These are phyloP conservation scores for Peronospora farinosa DNA, from an alignment of 352 stramenopile species.

Conservation along the genomic window DNA sequence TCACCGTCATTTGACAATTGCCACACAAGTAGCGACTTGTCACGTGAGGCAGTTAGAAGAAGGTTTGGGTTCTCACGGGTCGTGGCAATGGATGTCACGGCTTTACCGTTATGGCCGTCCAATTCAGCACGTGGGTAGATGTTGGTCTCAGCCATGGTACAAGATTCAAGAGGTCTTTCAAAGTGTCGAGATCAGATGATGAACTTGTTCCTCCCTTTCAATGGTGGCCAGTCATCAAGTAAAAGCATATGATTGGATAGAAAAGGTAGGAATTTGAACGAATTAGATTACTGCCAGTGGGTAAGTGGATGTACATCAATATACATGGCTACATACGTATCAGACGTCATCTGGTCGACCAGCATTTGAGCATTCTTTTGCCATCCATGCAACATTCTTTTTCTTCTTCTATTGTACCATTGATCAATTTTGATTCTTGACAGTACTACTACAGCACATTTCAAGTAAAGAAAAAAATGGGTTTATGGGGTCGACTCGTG, in stretches of 20 bases:
- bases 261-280: background rate
- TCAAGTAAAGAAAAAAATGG: background rate
- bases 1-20: constrained; percentile 92
- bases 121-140: constrained; percentile 87
- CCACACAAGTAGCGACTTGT: constrained; percentile 92
- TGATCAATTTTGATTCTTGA: background rate
- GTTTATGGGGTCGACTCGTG: background rate
- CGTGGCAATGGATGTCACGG: constrained; percentile 93
- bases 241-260: background rate
- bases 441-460: too few species aligned
- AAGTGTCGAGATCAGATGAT: constrained; percentile 11
- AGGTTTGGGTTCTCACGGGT: constrained; percentile 99
- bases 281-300: too few species aligned
- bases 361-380: too few species aligned
- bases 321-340: too few species aligned
- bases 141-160: constrained; percentile 69
- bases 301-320: too few species aligned
- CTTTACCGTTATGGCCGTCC: constrained; percentile 86
- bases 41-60: constrained; percentile 95
- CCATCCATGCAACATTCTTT: background rate
- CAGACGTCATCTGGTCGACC: too few species aligned
- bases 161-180: constrained; percentile 25
- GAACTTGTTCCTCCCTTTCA: background rate
- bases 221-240: background rate
- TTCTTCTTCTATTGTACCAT: background rate